Base-by-base conservation (phyloP, 2,329 filamentous ascomycete genomes). In the Colletotrichum agaves region DNA sequence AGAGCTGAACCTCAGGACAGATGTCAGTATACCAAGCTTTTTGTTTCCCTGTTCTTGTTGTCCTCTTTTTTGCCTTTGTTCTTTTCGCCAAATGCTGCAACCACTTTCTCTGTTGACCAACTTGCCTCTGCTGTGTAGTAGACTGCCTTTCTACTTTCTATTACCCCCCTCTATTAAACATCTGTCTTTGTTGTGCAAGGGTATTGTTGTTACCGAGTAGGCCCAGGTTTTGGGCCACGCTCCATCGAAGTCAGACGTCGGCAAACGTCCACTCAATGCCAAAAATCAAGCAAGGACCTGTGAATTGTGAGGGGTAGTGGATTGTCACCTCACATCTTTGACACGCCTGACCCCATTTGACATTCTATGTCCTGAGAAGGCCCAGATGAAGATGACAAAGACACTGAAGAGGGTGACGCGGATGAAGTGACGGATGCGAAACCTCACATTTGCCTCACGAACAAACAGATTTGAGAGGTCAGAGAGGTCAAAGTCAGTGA, bases 401-500 rank as follows among this genome's bases (percentile, higher is more conserved):
- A 79, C 73, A 12, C 81, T 78, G 68, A 85, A 80, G 13, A 83
- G 52, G n/a, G 82, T 73, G 12, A 78, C 74, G n/a, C 82, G 80
- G 47, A 80, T 71, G 68, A 85, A 85, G 4, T 76, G 77, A 21
- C 75, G 74, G 10, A 76, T 61, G 1, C 73, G 76, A 61, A 78
- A 72, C 15, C 70, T 72, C 55, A 72, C 53, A 13, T 71, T 66
- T 8, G 61, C 60, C 27, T 73, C 70, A 23, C 69, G 63, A 62
- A 76, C 73, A 5, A 84, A 77, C 23, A 82, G 74, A 41, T 77
- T 76, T n/a, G 75, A 71, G 7, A 85, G 75, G 47, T 73, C 75
- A 7, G 78, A 71, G 10, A 82, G 70, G 60, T 85, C 73, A 70
- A 90, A 88, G 35, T 78, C 75, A 44, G 77, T 79, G 67, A 91